Evolutionary conservation across 1,139 yeast species (phyloP), one percentile per base, ranked within the genome.

Genomic region (Pichia sp.): DNA sequence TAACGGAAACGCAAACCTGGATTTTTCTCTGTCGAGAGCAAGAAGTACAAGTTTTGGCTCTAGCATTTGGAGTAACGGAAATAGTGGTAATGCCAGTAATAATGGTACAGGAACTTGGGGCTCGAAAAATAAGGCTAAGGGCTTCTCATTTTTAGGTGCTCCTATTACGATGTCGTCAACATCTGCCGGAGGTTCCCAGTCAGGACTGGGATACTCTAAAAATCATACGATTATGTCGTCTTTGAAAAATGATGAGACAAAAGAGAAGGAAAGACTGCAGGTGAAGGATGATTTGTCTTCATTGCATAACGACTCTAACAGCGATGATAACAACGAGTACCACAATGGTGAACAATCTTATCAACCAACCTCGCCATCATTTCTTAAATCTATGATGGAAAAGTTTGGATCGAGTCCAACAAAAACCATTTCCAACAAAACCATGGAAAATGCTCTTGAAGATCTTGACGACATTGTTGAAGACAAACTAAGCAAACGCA

Each of bases 41-140:
- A 59, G 70, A 54, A 67, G 70, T 52, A 61, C 66, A 1, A 66
- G 69, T 58, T 65, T 66, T 59, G 69, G 71, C 0, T 66, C 70
- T 10, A 67, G 70, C 52, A 67, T 67, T 45, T 67, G 71, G 71
- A 66, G 65, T 46, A 63, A 59, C 43, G 57, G 55, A 34, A 57
- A 53, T 47, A 59, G 51, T 43, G 52, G 55, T n/a, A 58, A 51
- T 38, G 45, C 23, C 13, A 42, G 19, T 16, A 16, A 44, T 38
- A 5, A n/a, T 11, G 45, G 45, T 43, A 42, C 26, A 11, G 31
- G 45, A 3, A 49, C 47, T n/a, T 62, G 66, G 65, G 61, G 61
- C 16, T 38, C 49, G n/a, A 50, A 50, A 49, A 52, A 32, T 47
- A 52, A 23, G 11, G 8, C 46, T 40, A 34, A 41, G 26, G 49